These are phyloP conservation scores for Gnaphalium uliginosum DNA, from an alignment of 129 eudicot genomes.

Conservation along the genomic window DNA sequence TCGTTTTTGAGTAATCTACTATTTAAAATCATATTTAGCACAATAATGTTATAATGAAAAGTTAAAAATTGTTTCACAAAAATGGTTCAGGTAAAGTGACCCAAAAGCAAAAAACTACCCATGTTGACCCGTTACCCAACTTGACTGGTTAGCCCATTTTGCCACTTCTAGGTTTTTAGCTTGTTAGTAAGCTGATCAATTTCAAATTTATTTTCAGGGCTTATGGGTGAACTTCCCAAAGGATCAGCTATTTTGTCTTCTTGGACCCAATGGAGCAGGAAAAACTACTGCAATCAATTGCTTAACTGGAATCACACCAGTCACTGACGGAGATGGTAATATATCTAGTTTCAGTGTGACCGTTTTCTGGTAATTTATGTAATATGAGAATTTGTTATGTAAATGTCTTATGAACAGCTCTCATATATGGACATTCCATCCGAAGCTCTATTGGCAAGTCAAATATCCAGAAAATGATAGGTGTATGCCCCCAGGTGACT, in stretches of 20 bases:
- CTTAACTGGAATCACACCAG: conserved; percentile 90
- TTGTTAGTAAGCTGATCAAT: conserved; percentile 22
- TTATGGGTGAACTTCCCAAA: conserved; percentile 81
- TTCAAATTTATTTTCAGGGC: conserved; percentile 53
- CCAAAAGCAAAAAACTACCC: neutral
- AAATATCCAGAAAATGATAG: conserved; percentile 84
- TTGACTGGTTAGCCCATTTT: neutral
- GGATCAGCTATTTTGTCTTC: conserved; percentile 92
- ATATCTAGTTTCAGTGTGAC: neutral
- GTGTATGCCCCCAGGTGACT: conserved; percentile 90
- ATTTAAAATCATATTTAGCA: neutral
- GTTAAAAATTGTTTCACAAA: neutral
- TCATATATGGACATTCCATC: conserved; percentile 75
- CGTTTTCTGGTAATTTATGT: neutral
- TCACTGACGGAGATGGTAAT: conserved; percentile 94
- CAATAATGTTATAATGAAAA: neutral
- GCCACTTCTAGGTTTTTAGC: conserved; percentile 4
- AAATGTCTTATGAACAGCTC: conserved; percentile 50
- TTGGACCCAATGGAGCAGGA: conserved; percentile 99
- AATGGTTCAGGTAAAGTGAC: neutral
- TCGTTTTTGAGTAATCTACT: neutral
- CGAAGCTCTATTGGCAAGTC: conserved; percentile 88
- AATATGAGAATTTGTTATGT: neutral
- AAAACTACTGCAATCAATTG: conserved; percentile 93
- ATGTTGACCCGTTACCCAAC: neutral